These are phyloP conservation scores for Salvia splendens DNA, from an alignment of 257 asterid species.

Conservation along the genomic window DNA sequence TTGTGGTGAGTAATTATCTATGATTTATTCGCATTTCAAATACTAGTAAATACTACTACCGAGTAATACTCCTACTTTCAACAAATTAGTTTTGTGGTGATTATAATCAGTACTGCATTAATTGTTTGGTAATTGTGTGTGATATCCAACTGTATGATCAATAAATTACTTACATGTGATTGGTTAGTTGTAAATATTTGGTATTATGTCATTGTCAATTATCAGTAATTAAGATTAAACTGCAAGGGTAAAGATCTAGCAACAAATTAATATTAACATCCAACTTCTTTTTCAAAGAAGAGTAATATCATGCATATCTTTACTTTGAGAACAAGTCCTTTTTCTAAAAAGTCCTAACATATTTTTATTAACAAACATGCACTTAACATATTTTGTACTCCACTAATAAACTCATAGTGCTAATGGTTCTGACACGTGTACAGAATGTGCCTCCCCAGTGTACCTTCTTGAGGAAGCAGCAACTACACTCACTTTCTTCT, in stretches of 20 bases:
- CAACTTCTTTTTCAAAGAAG: not conserved
- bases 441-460: not conserved
- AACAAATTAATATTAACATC: no score
- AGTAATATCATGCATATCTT: not conserved
- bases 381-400: not conserved
- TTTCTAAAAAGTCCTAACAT: not conserved
- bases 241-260: not conserved
- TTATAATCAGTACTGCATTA: no score
- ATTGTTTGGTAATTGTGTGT: no score
- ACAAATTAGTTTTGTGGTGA: no score
- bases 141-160: no score
- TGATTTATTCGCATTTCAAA: not conserved
- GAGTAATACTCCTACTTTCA: no score
- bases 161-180: not conserved
- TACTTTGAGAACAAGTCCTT: not conserved
- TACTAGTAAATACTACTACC: no score
- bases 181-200: no score
- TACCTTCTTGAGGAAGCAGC: constrained; percentile 8
- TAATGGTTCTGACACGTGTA: no score
- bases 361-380: not conserved
- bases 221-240: not conserved
- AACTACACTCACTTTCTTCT: not conserved
- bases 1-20: not conserved
- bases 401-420: no score
- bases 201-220: no score